Evolutionary conservation across 495 filamentous ascomycete genomes (phyloP).

Genomic region (Annulohypoxylon nitens): DNA sequence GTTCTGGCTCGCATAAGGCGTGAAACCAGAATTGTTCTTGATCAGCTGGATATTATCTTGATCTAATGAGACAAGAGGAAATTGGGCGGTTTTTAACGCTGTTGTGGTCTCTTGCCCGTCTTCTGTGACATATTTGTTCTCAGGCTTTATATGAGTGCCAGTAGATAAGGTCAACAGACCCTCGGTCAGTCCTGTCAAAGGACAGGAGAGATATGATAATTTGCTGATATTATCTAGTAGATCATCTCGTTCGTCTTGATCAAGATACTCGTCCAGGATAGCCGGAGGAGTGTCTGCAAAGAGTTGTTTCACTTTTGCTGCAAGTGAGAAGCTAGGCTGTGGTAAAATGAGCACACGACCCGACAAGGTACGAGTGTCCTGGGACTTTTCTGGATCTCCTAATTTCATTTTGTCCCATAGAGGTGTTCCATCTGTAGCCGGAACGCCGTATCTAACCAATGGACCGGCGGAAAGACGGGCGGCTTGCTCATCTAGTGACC

Average conservation of each 20-base stretch:
- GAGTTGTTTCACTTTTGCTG: slow-evolving; percentile 51
- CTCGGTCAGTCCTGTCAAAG: slow-evolving; percentile 59
- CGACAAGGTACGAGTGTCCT: slow-evolving; percentile 50
- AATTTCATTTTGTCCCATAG: not conserved
- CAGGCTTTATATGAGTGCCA: slow-evolving; percentile 63
- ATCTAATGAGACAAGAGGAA: not conserved
- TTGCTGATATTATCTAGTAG: slow-evolving; percentile 18
- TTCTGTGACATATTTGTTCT: slow-evolving; percentile 1
- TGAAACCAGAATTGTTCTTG: slow-evolving; percentile 36
- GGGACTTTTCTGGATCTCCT: slow-evolving; percentile 2
- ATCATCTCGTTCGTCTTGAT: slow-evolving; percentile 12
- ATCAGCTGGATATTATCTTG: slow-evolving; percentile 16
- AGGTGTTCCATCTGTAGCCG: not conserved
- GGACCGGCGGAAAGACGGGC: slow-evolving; percentile 2
- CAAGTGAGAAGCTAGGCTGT: slow-evolving; percentile 58
- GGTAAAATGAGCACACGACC: slow-evolving; percentile 62
- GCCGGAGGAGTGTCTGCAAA: slow-evolving; percentile 47
- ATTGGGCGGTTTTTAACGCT: not conserved
- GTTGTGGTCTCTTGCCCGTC: not conserved
- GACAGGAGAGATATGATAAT: slow-evolving; percentile 55
- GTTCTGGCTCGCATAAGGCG: slow-evolving; percentile 25
- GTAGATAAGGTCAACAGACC: slow-evolving; percentile 57
- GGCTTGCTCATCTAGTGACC: slow-evolving; percentile 44
- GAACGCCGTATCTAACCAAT: slow-evolving; percentile 46
- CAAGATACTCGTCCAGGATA: slow-evolving; percentile 34